These are phyloP conservation scores for Gossypium longicalyx DNA, from an alignment of 345 rosid species.

Conservation along the genomic window DNA sequence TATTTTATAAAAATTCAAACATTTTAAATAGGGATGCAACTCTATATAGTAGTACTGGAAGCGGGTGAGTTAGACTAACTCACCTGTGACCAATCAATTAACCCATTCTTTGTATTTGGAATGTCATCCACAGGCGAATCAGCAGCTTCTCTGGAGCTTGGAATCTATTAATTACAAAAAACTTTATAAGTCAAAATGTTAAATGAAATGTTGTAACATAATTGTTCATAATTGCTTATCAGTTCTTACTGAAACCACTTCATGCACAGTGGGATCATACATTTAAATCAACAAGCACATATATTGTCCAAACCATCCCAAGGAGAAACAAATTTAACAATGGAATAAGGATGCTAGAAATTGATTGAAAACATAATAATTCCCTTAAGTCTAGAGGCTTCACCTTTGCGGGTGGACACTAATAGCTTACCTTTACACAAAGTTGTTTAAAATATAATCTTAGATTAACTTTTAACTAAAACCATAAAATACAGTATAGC, in stretches of 20 bases:
- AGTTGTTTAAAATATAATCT: not conserved
- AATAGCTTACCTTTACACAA: not conserved
- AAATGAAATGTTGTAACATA: not conserved
- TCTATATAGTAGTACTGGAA: not conserved
- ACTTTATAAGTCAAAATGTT: not conserved
- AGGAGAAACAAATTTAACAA: not conserved
- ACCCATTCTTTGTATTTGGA: conserved; percentile 75
- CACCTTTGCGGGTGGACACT: not conserved
- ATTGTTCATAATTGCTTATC: not conserved
- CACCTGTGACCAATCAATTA: conserved; percentile 92
- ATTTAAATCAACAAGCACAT: not conserved
- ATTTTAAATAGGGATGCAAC: conserved; percentile 3
- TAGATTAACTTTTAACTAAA: not conserved
- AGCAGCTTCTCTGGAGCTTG: conserved; percentile 57
- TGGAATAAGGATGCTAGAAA: not conserved
- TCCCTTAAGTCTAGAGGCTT: not conserved
- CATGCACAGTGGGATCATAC: not conserved
- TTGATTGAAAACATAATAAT: not conserved
- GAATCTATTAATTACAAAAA: conserved; percentile 51
- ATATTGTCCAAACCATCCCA: not conserved
- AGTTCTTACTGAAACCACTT: conserved; percentile 4
- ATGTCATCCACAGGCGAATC: conserved; percentile 50
- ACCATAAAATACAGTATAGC: not conserved
- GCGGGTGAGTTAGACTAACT: conserved; percentile 16
- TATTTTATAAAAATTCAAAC: not conserved